Evolutionary conservation across 345 rosid species (phyloP).

Genomic region (Trapa bicornis): DNA sequence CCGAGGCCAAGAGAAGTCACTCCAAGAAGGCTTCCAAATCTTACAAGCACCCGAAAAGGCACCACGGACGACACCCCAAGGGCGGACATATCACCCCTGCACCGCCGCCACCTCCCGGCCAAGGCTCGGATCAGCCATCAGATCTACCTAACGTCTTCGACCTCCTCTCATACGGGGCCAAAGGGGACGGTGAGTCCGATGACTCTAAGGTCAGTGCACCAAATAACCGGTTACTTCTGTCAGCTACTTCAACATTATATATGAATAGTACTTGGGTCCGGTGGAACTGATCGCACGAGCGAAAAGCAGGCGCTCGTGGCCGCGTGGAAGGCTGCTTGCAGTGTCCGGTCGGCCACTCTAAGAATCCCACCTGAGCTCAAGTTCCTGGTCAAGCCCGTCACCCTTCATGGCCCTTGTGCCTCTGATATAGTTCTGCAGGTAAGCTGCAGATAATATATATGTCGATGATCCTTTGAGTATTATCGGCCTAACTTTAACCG

Average conservation of each 20-base stretch:
- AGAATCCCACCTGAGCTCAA: conserved; percentile 34
- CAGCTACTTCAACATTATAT: no score
- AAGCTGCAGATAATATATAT: no score
- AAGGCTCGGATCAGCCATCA: conserved; percentile 7
- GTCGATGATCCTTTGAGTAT: no score
- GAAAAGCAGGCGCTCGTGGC: conserved; percentile 29
- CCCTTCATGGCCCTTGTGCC: conserved; percentile 59
- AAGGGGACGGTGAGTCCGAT: conserved; percentile 46
- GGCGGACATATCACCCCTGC: conserved; percentile 13
- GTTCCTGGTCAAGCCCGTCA: conserved; percentile 37
- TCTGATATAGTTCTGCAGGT: conserved; percentile 51
- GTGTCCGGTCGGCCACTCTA: conserved; percentile 27
- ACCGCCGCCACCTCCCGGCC: conserved; percentile 20
- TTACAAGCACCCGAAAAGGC: conserved; percentile 11
- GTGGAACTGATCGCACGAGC: neutral
- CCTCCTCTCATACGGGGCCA: conserved; percentile 45
- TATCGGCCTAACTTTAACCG: neutral
- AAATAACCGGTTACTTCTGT: neutral
- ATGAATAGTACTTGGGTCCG: neutral
- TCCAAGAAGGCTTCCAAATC: conserved; percentile 18
- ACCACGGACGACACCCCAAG: neutral
- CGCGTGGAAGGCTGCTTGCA: conserved; percentile 61
- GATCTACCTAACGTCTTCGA: conserved; percentile 17
- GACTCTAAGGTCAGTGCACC: conserved; percentile 32
- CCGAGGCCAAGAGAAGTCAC: conserved; percentile 35